Evolutionary conservation across 176 grass and related monocot genomes (phyloP).

Genomic region (Themeda triandra): DNA sequence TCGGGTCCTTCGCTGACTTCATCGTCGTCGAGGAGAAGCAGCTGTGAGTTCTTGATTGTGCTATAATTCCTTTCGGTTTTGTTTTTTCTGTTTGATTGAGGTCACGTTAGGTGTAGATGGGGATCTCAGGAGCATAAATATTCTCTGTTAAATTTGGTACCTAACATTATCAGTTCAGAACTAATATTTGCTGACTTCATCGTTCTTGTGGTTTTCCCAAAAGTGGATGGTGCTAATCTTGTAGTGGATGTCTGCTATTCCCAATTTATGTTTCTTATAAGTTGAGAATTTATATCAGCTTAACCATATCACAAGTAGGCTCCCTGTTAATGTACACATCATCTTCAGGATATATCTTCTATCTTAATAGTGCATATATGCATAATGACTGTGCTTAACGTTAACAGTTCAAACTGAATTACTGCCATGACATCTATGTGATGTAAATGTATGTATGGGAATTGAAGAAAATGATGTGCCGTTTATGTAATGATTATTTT

Average conservation of each 20-base stretch:
- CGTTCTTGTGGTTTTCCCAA: neutral
- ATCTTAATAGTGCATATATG: neutral
- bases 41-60: conserved; percentile 44
- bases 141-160: too few species aligned
- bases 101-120: neutral
- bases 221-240: neutral
- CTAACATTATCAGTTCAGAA: too few species aligned
- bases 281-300: neutral
- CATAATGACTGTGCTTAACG: neutral
- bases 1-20: conserved; percentile 71
- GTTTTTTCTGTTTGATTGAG: neutral
- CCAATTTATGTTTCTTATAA: neutral
- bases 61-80: neutral
- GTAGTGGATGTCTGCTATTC: neutral
- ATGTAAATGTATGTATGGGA: neutral
- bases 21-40: conserved; percentile 68
- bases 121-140: neutral
- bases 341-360: neutral
- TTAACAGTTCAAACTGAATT: neutral
- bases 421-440: neutral
- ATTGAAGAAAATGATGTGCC: neutral
- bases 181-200: too few species aligned
- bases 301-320: neutral
- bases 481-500: neutral
- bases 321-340: neutral